phyloP scores from a whole-genome alignment of 257 asterid genomes.

The Lithospermum erythrorhizon region DNA sequence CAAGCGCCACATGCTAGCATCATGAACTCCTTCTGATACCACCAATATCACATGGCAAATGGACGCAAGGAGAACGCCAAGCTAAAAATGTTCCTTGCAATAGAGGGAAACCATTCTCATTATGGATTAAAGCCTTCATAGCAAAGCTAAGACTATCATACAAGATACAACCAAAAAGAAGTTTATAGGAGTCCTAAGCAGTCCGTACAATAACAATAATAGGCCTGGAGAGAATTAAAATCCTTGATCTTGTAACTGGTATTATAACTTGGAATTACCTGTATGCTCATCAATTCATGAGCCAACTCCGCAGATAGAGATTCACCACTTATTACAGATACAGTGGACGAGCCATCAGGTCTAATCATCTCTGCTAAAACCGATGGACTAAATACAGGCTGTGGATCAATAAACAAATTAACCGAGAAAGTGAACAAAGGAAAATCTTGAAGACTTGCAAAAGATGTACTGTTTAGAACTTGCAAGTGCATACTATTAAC shows the following conservation, averaged over 20 bases:
- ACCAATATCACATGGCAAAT: constrained; percentile 72
- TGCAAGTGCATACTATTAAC: neutral
- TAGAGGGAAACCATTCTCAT: constrained; percentile 24
- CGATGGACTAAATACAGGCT: constrained; percentile 92
- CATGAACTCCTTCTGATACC: constrained; percentile 82
- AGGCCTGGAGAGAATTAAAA: neutral
- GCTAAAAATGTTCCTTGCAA: constrained; percentile 80
- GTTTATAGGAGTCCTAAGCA: neutral
- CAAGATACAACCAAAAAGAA: neutral
- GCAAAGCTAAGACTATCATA: neutral
- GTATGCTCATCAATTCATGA: constrained; percentile 87
- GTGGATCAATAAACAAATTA: constrained; percentile 16
- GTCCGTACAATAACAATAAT: neutral
- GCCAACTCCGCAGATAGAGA: constrained; percentile 83
- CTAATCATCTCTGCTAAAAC: constrained; percentile 85
- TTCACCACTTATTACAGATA: constrained; percentile 68
- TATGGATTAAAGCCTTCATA: constrained; percentile 1
- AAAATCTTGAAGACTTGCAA: neutral
- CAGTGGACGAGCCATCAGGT: constrained; percentile 82
- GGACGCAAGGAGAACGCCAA: constrained; percentile 83
- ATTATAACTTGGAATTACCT: constrained; percentile 39
- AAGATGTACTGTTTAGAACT: neutral
- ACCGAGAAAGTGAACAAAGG: neutral
- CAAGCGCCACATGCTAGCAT: constrained; percentile 82
- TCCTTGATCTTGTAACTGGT: neutral